phyloP scores from a whole-genome alignment of 306 rosid genomes.

The Castanopsis chinensis region DNA sequence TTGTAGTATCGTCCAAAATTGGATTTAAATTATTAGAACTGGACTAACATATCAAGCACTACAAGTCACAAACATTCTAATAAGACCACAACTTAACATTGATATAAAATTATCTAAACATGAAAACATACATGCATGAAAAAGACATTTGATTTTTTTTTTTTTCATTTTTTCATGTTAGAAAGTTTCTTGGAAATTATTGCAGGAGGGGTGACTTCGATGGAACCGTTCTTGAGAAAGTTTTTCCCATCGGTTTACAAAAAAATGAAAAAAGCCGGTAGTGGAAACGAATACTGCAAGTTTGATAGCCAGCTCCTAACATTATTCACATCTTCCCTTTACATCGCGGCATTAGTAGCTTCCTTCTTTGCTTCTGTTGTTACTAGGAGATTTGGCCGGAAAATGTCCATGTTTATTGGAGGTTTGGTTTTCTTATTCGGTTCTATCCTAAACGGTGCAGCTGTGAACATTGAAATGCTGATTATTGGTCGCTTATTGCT shows the following conservation, averaged over 20 bases:
- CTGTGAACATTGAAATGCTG: constrained; percentile 17
- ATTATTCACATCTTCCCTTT: constrained; percentile 43
- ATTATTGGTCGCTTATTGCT: constrained; percentile 37
- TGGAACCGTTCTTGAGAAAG: constrained; percentile 26
- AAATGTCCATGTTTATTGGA: constrained; percentile 31
- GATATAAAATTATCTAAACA: no score
- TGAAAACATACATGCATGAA: no score
- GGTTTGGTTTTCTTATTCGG: constrained; percentile 33
- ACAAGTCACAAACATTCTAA: no score
- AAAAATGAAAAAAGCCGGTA: not conserved
- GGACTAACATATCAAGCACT: no score
- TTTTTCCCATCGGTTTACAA: constrained; percentile 25
- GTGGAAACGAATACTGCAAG: constrained; percentile 26
- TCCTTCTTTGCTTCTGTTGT: constrained; percentile 39
- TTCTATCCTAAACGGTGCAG: constrained; percentile 20
- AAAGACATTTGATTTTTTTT: not conserved
- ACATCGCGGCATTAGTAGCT: constrained; percentile 39
- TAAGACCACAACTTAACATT: no score
- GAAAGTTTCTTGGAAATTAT: not conserved
- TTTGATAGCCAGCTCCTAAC: constrained; percentile 22
- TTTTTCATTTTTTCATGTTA: not conserved
- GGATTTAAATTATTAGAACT: no score
- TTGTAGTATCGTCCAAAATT: no score
- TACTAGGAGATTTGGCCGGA: constrained; percentile 37
- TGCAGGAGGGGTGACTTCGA: constrained; percentile 47